Conservation (phyloP, 2,329 filamentous ascomycete species). For the Bertia moriformis region DNA sequence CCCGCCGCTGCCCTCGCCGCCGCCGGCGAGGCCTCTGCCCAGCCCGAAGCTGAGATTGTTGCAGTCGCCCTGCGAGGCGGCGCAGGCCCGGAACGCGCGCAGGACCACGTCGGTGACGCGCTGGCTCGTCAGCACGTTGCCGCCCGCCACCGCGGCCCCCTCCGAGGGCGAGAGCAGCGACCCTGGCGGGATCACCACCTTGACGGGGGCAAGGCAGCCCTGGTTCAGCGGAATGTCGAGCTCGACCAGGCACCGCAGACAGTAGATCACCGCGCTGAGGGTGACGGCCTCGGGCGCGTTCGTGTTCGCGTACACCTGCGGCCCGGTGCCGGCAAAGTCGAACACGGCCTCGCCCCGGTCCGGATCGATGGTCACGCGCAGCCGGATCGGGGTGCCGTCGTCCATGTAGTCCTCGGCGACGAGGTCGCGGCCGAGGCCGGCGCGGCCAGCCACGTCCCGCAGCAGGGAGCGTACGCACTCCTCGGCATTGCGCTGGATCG, state of each 20-base stretch:
- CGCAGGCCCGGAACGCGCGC: conserved; percentile 5
- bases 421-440: conserved; percentile 10
- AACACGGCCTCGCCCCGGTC: conserved; percentile 15
- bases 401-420: conserved; percentile 17
- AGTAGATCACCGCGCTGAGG: conserved; percentile 22
- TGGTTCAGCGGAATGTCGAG: conserved; percentile 22
- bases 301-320: conserved; percentile 17
- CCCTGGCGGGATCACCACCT: conserved; percentile 15
- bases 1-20: conserved; percentile 2
- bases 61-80: conserved; percentile 7
- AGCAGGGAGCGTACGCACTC: conserved; percentile 15
- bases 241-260: conserved; percentile 18
- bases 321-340: conserved; percentile 19
- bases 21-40: no score
- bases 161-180: conserved; percentile 17
- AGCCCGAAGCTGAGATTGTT: conserved; percentile 4
- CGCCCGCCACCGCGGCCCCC: conserved; percentile 12
- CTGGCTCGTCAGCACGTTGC: conserved; percentile 3
- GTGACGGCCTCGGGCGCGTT: conserved; percentile 21
- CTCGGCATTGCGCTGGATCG: conserved; percentile 25
- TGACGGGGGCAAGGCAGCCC: conserved; percentile 18
- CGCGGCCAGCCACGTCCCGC: conserved; percentile 2
- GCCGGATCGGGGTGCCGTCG: conserved; percentile 17
- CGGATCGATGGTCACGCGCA: conserved; percentile 15
- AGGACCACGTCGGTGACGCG: conserved; percentile 9